Evolutionary conservation across 2,329 filamentous ascomycete genomes (phyloP), one percentile per base, ranked within the genome.

Genomic region (Biscogniauxia marginata): DNA sequence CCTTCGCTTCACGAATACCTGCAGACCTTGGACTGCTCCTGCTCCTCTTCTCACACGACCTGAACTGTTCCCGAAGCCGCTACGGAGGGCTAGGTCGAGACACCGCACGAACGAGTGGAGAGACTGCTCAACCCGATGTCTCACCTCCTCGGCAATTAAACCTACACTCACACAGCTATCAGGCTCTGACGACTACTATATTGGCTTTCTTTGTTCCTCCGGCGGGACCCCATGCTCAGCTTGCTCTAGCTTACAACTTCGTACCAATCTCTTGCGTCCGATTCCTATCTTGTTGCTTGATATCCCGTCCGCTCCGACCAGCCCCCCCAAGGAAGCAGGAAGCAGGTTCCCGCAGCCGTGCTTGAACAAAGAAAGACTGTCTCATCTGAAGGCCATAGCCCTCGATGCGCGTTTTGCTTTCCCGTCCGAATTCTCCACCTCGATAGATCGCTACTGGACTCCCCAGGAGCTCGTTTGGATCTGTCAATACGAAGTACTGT

Each of bases 321-420:
- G 57, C 61, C 57, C 30, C 66, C 58, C 58, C 51, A 45, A 58
- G 52, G 56, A 67, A 66, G 66, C 46, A 58, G 52, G 56, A 67
- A 66, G 66, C 62, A 70, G 60, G 60, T 57, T 65, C 65, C 66
- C 61, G 66, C 55, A 61, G 56, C 58, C 59, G 59, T 58, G 46
- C 55, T 55, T 63, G 46, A 59, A 70, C 67, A 70, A 71, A 71
- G 68, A 64, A 66, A 65, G 23, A 53, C 56, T 62, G 66, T 70
- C 63, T 65, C 67, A 62, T 65, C 64, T 65, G 58, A 63, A 54
- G 59, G 43, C 55, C 54, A 60, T 61, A 63, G 59, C 63, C 63
- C 64, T 64, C 63, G 63, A 63, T 61, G 59, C 62, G 56, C 65
- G 56, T 63, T 62, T 63, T 63, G 59, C 59, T 54, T 62, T 58